Conservation (phyloP, 2,329 filamentous ascomycete species). For the Teratosphaeria gauchensis region DNA sequence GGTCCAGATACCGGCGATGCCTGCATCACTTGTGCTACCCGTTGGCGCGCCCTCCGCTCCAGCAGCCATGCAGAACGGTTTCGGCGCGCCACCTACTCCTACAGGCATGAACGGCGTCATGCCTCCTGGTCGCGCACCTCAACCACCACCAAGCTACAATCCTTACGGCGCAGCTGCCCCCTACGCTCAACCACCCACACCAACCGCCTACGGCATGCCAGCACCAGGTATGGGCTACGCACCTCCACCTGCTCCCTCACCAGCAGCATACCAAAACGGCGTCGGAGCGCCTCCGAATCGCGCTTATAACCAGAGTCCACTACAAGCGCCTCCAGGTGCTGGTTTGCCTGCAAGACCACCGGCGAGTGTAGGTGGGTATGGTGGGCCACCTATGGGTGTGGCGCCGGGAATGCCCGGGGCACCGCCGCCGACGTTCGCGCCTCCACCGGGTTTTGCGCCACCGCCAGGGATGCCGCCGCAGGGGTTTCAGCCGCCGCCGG, state of each 20-base stretch:
- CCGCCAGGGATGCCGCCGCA: slow-evolving; percentile 3
- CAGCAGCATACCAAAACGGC: slow-evolving; percentile 4
- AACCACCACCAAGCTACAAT: slow-evolving; percentile 11
- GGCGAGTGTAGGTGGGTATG: slow-evolving; percentile 57
- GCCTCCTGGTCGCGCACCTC: slow-evolving; percentile 2
- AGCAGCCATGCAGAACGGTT: slow-evolving; percentile 29
- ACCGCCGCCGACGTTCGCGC: slow-evolving; percentile 22
- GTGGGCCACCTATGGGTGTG: slow-evolving; percentile 46
- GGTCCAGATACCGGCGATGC: slow-evolving; percentile 66
- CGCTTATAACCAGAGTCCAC: slow-evolving; percentile 34
- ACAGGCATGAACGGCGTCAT: background rate
- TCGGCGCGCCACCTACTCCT: background rate
- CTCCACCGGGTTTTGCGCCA: slow-evolving; percentile 27
- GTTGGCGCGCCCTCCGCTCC: slow-evolving; percentile 32
- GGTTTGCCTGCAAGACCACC: slow-evolving; percentile 61
- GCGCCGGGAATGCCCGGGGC: slow-evolving; percentile 29
- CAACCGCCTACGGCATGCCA: background rate
- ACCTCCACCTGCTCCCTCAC: background rate
- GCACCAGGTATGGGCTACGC: background rate
- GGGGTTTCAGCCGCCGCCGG: background rate
- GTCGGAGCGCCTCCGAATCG: slow-evolving; percentile 18
- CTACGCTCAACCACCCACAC: slow-evolving; percentile 1
- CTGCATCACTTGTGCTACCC: slow-evolving; percentile 57
- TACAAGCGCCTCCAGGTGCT: slow-evolving; percentile 50
- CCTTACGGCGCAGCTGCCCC: background rate